A percentile compares a stretch with the other conserved stretches of the same genome.
phyloP scores from a whole-genome alignment of 169 alveolate species.

The Plasmodium relictum region DNA sequence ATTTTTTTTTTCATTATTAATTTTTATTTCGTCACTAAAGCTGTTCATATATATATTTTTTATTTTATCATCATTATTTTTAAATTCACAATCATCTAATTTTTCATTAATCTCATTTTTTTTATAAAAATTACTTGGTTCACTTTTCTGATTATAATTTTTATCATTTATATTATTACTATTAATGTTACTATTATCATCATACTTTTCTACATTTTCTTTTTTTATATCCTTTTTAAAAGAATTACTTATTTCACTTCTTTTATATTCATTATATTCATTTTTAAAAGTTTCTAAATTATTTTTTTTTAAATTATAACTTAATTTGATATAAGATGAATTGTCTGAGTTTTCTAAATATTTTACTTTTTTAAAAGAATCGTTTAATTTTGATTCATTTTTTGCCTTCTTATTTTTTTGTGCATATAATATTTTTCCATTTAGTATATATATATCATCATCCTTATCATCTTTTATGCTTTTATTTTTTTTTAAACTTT shows the following conservation, averaged over 20 bases:
- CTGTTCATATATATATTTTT: not conserved
- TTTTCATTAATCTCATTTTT: not conserved
- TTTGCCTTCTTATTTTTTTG: conserved; percentile 43
- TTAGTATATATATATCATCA: conserved; percentile 58
- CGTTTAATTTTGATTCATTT: conserved; percentile 41
- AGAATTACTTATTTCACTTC: too few species aligned
- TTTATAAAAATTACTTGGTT: not conserved
- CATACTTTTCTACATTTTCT: too few species aligned
- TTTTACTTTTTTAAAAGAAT: conserved; percentile 17
- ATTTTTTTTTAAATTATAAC: conserved; percentile 21
- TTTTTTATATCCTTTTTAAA: too few species aligned
- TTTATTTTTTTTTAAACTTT: conserved; percentile 62
- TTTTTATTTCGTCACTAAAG: too few species aligned
- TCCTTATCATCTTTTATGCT: conserved; percentile 18
- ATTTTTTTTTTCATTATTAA: not conserved
- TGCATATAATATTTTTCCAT: conserved; percentile 69
- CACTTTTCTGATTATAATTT: not conserved
- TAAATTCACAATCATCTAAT: not conserved
- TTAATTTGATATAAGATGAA: conserved; percentile 29
- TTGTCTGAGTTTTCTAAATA: conserved; percentile 11
- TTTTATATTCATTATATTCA: not conserved
- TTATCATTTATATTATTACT: not conserved
- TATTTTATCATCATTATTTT: not conserved
- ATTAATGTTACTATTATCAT: not conserved
- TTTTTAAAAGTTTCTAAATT: not conserved